Conservation (phyloP, 2,329 filamentous ascomycete species). For the Chaetomiaceae sp. region DNA sequence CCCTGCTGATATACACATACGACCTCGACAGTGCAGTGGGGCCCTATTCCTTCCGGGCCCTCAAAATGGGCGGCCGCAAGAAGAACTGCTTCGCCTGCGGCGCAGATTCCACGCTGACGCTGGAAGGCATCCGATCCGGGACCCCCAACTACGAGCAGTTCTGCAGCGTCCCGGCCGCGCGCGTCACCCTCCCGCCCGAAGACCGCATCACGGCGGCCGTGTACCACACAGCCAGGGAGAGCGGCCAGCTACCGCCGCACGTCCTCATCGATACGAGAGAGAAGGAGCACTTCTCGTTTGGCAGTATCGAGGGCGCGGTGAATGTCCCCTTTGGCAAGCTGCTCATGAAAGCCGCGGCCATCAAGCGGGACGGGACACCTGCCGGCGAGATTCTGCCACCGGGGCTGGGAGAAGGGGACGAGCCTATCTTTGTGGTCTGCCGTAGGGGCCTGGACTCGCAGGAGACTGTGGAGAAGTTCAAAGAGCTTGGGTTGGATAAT, state of each 20-base stretch:
- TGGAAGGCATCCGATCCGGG: constrained; percentile 56
- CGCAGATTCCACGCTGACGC: constrained; percentile 54
- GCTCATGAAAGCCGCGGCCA: constrained; percentile 24
- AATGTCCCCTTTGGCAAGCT: constrained; percentile 56
- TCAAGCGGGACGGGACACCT: constrained; percentile 12
- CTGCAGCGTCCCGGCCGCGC: constrained; percentile 60
- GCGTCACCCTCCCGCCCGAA: constrained; percentile 55
- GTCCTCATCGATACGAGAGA: constrained; percentile 80
- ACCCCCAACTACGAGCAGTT: constrained; percentile 81
- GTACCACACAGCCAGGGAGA: constrained; percentile 40
- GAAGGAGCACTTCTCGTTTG: constrained; percentile 77
- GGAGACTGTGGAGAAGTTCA: constrained; percentile 59
- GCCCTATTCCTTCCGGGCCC: constrained; percentile 57
- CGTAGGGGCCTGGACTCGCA: constrained; percentile 77
- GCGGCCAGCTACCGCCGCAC: constrained; percentile 34
- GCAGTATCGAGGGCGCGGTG: constrained; percentile 67
- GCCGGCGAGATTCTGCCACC: constrained; percentile 26
- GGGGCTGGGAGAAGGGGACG: constrained; percentile 34
- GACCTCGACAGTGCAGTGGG: constrained; percentile 30
- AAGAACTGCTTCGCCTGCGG: constrained; percentile 74
- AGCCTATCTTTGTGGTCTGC: constrained; percentile 67
- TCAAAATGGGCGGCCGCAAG: constrained; percentile 67
- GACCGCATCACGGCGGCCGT: constrained; percentile 64
- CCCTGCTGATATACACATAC: constrained; percentile 46
- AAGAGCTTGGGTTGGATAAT: constrained; percentile 52